Evolutionary conservation across 169 alveolate genomes (phyloP).

Genomic region (Pseudocohnilembus persalinus): DNA sequence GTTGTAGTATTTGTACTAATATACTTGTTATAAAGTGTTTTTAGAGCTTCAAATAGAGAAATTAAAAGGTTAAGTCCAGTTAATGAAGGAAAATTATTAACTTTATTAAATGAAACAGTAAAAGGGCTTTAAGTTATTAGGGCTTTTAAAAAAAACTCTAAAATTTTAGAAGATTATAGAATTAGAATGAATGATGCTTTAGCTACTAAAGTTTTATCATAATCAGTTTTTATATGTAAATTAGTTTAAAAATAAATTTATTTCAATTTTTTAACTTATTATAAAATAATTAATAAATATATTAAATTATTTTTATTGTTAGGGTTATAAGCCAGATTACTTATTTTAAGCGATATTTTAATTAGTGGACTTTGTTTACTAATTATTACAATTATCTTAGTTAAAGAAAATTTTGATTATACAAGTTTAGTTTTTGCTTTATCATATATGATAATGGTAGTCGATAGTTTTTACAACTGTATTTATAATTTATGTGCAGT

Average conservation of each 20-base stretch:
- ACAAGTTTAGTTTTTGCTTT: background rate
- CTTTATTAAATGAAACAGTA: slow-evolving; percentile 49
- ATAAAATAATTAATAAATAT: too few species aligned
- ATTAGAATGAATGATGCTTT: slow-evolving; percentile 34
- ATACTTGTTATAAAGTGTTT: slow-evolving; percentile 35
- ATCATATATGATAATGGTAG: slow-evolving; percentile 6
- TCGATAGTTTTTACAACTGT: slow-evolving; percentile 3
- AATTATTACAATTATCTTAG: background rate
- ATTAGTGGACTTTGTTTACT: background rate
- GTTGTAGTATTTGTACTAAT: slow-evolving; percentile 39
- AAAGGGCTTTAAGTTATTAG: slow-evolving; percentile 53
- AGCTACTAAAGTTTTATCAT: background rate
- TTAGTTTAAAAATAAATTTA: too few species aligned
- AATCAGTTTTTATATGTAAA: background rate
- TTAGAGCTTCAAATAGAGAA: slow-evolving; percentile 58
- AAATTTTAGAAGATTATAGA: slow-evolving; percentile 44
- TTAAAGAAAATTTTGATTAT: background rate
- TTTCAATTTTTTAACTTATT: background rate
- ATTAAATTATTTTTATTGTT: background rate
- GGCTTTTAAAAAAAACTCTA: slow-evolving; percentile 41
- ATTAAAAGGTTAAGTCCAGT: slow-evolving; percentile 56
- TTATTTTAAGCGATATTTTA: slow-evolving; percentile 1
- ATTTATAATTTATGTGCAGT: background rate
- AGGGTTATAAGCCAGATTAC: slow-evolving; percentile 5
- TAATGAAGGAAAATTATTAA: slow-evolving; percentile 41